Percentiles rank a stretch among this genome's conserved stretches.
phyloP scores from a whole-genome alignment of 176 grass and related monocot genomes.

The Musa schizocarpa region DNA sequence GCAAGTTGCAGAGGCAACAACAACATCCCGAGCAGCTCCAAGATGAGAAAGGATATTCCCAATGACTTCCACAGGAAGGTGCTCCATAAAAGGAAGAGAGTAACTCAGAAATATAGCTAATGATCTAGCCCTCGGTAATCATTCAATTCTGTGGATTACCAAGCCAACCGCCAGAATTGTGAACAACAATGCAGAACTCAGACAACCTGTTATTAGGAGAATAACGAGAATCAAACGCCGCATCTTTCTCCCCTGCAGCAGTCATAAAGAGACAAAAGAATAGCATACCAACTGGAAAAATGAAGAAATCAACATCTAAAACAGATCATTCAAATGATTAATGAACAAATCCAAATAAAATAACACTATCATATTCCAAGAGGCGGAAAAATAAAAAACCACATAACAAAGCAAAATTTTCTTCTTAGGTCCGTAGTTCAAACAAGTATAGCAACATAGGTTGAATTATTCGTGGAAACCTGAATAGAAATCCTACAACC shows the following conservation, averaged over 20 bases:
- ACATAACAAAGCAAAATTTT: too few species aligned
- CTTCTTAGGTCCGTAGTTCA: too few species aligned
- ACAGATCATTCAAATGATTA: too few species aligned
- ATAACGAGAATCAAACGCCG: not conserved
- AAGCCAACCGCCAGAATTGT: conserved; percentile 5
- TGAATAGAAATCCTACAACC: too few species aligned
- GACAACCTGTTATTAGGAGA: not conserved
- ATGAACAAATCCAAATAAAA: too few species aligned
- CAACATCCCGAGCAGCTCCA: conserved; percentile 53
- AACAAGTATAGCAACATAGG: too few species aligned
- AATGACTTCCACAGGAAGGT: conserved; percentile 80
- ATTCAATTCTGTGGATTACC: conserved; percentile 5
- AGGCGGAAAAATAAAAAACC: too few species aligned
- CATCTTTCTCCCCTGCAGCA: conserved; percentile 23
- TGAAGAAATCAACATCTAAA: too few species aligned
- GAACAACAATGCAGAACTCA: not conserved
- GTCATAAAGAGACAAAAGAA: too few species aligned
- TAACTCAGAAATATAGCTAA: not conserved
- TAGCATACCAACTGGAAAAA: too few species aligned
- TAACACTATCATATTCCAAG: too few species aligned
- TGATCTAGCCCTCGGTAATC: not conserved
- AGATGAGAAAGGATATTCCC: conserved; percentile 83
- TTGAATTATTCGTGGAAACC: too few species aligned
- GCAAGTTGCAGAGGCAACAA: conserved; percentile 66
- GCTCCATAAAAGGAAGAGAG: conserved; percentile 40